Percentiles rank a stretch among this genome's conserved stretches.
Evolutionary conservation across 139 green algal genomes (phyloP).

Genomic region (Diplosphaera chodatii): DNA sequence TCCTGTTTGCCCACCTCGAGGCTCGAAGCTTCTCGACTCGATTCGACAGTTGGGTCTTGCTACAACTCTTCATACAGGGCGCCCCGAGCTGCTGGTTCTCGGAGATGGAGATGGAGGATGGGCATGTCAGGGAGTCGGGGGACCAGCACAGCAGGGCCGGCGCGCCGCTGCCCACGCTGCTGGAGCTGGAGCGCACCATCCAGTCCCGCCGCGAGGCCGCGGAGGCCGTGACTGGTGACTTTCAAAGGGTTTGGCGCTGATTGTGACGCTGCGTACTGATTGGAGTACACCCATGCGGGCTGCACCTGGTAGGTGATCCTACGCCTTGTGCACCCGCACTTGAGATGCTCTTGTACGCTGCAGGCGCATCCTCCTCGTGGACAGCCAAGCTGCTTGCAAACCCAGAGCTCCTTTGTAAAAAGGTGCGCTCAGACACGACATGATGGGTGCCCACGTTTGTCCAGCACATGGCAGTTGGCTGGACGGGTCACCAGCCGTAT

Average conservation of each 20-base stretch:
- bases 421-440: constrained; percentile 49
- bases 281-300: too few relatives aligned
- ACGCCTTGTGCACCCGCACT: too few relatives aligned
- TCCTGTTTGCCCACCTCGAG: too few relatives aligned
- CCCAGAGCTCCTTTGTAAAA: constrained; percentile 86
- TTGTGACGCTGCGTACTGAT: too few relatives aligned
- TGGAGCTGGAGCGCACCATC: constrained; percentile 83
- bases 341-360: background rate
- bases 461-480: too few relatives aligned
- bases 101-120: constrained; percentile 10
- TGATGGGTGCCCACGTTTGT: too few relatives aligned
- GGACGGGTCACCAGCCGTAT: too few relatives aligned
- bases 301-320: too few relatives aligned
- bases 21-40: too few relatives aligned
- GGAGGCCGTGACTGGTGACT: constrained; percentile 6
- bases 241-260: too few relatives aligned
- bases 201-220: constrained; percentile 43
- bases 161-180: constrained; percentile 67
- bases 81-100: constrained; percentile 88
- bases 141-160: constrained; percentile 29
- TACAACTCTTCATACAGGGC: too few relatives aligned
- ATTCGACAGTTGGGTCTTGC: too few relatives aligned
- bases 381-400: constrained; percentile 81
- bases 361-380: constrained; percentile 55
- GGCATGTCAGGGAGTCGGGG: constrained; percentile 26